These are phyloP conservation scores for Camillea tinctor DNA, from an alignment of 2,329 filamentous ascomycete species.

Conservation along the genomic window DNA sequence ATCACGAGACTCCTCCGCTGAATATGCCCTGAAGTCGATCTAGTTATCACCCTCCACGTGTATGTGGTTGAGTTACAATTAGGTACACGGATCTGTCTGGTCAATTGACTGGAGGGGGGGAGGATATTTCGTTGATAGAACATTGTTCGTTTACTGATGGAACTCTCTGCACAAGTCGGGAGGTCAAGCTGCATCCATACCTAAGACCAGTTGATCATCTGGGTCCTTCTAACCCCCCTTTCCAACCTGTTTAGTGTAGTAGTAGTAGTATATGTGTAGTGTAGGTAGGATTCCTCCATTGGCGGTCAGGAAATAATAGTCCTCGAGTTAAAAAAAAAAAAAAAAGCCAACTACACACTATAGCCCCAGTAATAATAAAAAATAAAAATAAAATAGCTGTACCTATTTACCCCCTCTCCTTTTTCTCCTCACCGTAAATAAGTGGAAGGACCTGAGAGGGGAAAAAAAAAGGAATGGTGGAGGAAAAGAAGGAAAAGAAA, in stretches of 20 bases:
- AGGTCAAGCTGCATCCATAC: conserved; percentile 19
- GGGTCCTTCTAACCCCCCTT: neutral
- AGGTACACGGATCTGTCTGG: neutral
- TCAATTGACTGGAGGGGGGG: neutral
- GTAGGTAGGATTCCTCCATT: neutral
- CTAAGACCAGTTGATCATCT: conserved; percentile 9
- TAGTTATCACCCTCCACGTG: conserved; percentile 10
- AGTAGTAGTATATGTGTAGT: no score
- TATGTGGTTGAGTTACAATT: conserved; percentile 1
- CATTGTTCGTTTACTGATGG: neutral
- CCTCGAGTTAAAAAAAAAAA: no score
- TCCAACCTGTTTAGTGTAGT: neutral
- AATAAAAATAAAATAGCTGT: neutral
- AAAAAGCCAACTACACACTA: neutral
- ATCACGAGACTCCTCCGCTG: conserved; percentile 10
- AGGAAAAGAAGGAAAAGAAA: neutral
- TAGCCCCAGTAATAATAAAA: neutral
- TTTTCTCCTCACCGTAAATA: neutral
- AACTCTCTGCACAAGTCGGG: conserved; percentile 2
- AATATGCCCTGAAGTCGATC: conserved; percentile 2
- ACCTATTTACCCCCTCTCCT: neutral
- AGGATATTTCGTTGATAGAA: neutral
- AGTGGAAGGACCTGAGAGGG: neutral
- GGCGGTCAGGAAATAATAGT: conserved; percentile 3
- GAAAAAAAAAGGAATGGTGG: neutral